Conservation (phyloP, 352 stramenopile species). For the Globisporangium apiculatum region DNA sequence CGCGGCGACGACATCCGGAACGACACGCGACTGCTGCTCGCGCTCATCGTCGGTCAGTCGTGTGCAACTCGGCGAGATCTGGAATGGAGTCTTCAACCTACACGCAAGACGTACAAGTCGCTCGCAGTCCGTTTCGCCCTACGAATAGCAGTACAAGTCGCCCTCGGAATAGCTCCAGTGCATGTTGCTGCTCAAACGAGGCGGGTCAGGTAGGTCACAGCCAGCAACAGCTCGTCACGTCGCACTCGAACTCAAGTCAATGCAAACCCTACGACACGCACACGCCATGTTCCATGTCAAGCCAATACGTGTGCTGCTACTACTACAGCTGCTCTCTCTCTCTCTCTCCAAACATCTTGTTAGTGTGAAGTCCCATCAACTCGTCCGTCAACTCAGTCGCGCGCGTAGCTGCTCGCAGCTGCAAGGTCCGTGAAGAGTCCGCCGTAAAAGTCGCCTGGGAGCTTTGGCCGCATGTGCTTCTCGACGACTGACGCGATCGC, state of each 20-base stretch:
- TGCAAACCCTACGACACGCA: neutral
- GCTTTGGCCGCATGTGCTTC: slow-evolving; percentile 76
- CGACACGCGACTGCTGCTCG: slow-evolving; percentile 5
- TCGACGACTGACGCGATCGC: slow-evolving; percentile 66
- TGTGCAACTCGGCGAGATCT: neutral
- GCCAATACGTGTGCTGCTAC: too few species aligned
- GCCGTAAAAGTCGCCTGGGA: slow-evolving; percentile 84
- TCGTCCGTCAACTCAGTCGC: neutral
- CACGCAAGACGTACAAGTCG: too few species aligned
- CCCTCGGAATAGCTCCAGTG: too few species aligned
- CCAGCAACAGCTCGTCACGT: neutral
- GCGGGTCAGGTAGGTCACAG: too few species aligned
- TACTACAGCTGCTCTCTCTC: too few species aligned
- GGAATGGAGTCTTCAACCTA: too few species aligned
- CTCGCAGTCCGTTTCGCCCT: too few species aligned
- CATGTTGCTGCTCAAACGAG: too few species aligned
- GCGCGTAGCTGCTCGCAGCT: slow-evolving; percentile 2
- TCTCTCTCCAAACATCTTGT: neutral
- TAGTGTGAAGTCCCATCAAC: too few species aligned
- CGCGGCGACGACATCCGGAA: slow-evolving; percentile 15
- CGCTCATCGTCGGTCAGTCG: neutral
- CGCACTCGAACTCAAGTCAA: neutral
- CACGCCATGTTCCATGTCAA: too few species aligned
- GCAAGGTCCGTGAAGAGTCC: slow-evolving; percentile 63
- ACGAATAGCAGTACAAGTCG: too few species aligned